phyloP scores from a whole-genome alignment of 805 yeast species.

The Maudiozyma serrabonitensis region DNA sequence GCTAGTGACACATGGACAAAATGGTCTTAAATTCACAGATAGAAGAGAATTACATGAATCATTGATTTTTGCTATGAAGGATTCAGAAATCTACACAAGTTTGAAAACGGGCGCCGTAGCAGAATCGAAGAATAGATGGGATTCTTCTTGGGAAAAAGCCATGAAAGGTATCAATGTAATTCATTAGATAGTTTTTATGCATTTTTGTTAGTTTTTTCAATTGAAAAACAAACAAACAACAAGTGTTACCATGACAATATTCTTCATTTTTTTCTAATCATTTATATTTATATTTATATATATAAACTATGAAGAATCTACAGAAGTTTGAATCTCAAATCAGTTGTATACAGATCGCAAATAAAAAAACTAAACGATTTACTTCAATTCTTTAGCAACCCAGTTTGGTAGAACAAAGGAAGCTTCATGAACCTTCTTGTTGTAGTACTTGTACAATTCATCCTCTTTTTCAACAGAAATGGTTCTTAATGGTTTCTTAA shows the following conservation, averaged over 20 bases:
- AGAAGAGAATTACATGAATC: slow-evolving; percentile 38
- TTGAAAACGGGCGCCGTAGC: slow-evolving; percentile 59
- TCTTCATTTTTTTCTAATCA: neutral
- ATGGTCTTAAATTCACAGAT: slow-evolving; percentile 54
- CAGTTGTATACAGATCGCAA: neutral
- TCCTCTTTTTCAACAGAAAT: slow-evolving; percentile 53
- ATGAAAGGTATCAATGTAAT: slow-evolving; percentile 19
- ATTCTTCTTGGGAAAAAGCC: slow-evolving; percentile 52
- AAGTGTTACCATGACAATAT: too few species aligned
- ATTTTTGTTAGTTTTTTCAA: neutral
- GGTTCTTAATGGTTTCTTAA: slow-evolving; percentile 59
- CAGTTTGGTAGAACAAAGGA: slow-evolving; percentile 88
- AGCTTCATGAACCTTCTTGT: slow-evolving; percentile 73
- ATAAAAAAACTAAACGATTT: neutral
- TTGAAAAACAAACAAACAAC: too few species aligned
- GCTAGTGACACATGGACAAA: slow-evolving; percentile 54
- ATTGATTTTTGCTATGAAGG: slow-evolving; percentile 30
- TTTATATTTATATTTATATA: neutral
- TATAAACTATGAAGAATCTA: neutral
- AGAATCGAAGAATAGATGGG: slow-evolving; percentile 71
- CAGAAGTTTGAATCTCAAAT: neutral
- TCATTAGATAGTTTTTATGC: slow-evolving; percentile 1
- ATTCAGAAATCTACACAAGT: slow-evolving; percentile 26
- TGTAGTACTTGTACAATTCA: slow-evolving; percentile 71
- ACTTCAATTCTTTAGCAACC: slow-evolving; percentile 49